Evolutionary conservation across 2,329 filamentous ascomycete species (phyloP), one percentile per base, ranked within the genome.

Genomic region (Fusarium transvaalense): DNA sequence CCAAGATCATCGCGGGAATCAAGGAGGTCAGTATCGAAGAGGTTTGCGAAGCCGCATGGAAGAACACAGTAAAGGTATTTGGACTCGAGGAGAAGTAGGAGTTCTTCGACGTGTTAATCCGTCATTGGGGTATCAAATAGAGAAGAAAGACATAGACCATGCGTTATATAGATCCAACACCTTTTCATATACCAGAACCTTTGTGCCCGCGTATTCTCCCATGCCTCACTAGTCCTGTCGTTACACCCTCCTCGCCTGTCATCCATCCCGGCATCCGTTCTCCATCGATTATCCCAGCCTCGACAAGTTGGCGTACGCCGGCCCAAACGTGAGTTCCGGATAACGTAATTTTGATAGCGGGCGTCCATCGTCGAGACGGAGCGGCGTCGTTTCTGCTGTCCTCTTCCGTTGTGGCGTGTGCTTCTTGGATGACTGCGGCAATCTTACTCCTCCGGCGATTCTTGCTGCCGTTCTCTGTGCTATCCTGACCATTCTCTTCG

Each of bases 221-320:
- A 61, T 88, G 78, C 67, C 84, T 85, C 6, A 97, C 88, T 29
- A 88, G 85, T 1, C 92, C 91, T 37, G 89, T 84, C 54, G 92
- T 96, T 7, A 96, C 89, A 1, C 90, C 91, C 43, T 93, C 91
- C 74, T 97, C 93, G 3, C 93, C 94, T 1, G 93, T 96, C 90
- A 97, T 91, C 93, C 93, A 97, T 0, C 91, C 91, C 0, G 94
- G 93, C 91, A 97, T 94, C 56, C 83, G 87, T 73, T 89, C 86
- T 2, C 92, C 91, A 75, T 97, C 89, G 27, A 97, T 82, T 51
- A 92, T 84, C 1, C 92, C 93, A 17, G 87, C 81, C 77, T 97
- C 93, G 0, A 95, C 91, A 32, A 97, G 83, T 74, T 91, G 88
- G 47, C 92, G 86, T 25, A 97, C 84, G 0, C 94, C 94, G 0